Conservation (phyloP, 2,329 filamentous ascomycete species). For the Tolypocladium tundrense region DNA sequence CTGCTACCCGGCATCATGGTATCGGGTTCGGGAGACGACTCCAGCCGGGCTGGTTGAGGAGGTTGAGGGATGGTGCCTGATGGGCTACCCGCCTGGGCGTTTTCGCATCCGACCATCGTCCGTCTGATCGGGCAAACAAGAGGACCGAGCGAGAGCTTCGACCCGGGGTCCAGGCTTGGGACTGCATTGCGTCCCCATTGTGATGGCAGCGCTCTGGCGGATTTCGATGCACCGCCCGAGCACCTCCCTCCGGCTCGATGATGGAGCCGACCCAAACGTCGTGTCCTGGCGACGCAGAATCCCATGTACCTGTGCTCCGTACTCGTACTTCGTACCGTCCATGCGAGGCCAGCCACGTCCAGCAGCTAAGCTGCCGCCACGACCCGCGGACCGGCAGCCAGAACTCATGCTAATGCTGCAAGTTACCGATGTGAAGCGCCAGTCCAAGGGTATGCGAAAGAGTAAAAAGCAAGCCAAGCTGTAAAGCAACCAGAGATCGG, state of each 20-base stretch:
- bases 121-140: neutral
- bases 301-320: neutral
- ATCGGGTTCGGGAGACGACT: neutral
- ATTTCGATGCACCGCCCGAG: too few relatives aligned
- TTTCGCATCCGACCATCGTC: neutral
- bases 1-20: neutral
- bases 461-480: neutral
- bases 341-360: neutral
- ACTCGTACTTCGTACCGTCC: neutral
- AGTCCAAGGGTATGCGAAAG: neutral
- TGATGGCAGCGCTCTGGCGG: neutral
- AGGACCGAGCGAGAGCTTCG: neutral
- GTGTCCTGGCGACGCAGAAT: neutral
- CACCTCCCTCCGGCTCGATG: neutral
- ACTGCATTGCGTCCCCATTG: neutral
- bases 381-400: neutral
- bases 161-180: neutral
- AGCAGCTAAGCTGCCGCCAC: neutral
- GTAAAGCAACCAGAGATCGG: neutral
- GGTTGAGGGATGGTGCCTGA: neutral
- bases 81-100: neutral
- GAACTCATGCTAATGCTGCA: neutral
- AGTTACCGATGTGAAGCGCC: neutral
- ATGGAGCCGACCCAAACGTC: neutral
- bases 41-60: neutral